Base-by-base conservation (phyloP, 2,329 filamentous ascomycete genomes). In the Neoarthrinium moseri region DNA sequence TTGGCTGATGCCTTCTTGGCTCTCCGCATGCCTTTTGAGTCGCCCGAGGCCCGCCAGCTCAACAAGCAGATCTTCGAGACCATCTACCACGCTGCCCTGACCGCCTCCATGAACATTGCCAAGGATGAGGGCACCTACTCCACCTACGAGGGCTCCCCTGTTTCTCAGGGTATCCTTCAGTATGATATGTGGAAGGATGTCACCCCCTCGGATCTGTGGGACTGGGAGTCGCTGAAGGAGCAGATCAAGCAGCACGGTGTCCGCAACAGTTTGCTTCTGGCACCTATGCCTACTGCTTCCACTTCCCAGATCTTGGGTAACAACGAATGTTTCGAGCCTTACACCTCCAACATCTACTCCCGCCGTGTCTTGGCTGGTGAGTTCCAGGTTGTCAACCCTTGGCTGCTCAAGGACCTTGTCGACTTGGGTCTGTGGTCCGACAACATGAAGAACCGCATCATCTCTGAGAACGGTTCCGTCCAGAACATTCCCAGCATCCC, bases 401-500 rank as follows among this genome's bases (percentile, higher is more conserved):
- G 94, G 94, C 74, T 99, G 52, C 83, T 99, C 51, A 96, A 96
- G 79, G 94, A 99, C 62, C 84, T 99, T 23, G 94, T 99, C 57
- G 94, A 99, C 64, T 89, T 96, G 75, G 94, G 94, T 51, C 80
- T 99, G 35, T 99, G 94, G 94, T 96, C 92, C 38, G 92, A 99
- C 72, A 90, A 91, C 75, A 99, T 99, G 94, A 99, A 99, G 86
- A 99, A 99, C 79, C 91, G 94, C 60, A 99, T 99, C 78, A 99
- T 99, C 62, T 87, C 94, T 47, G 92, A 96, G 52, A 89, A 89
- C 56, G 94, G 94, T 56, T 97, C 92, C 17, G 87, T 99, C 46
- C 94, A 97, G 71, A 92, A 94, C 70, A 92, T 99, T 53, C 89
- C 92, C 64, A 97, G 95, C 72, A 96, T 99, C 52, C 92, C 94